A percentile compares a stretch with the other conserved stretches of the same genome.
Evolutionary conservation across 2,329 filamentous ascomycete species (phyloP).

Genomic region (Penicillium sp.): DNA sequence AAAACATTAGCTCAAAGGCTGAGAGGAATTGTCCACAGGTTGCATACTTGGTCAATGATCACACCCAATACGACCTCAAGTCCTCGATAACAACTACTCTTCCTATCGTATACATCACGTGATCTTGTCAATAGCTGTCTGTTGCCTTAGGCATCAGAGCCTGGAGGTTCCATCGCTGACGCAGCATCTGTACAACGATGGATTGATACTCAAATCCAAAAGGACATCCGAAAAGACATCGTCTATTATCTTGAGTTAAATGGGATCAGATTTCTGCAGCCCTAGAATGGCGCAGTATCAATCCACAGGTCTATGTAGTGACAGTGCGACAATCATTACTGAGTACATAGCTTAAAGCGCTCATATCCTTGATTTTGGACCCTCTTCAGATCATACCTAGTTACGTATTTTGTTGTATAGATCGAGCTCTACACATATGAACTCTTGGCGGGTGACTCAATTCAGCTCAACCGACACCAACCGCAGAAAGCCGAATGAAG

Average conservation of each 20-base stretch:
- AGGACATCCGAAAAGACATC: no score
- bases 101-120: neutral
- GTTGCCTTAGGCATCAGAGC: neutral
- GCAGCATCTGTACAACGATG: no score
- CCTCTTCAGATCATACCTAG: neutral
- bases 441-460: neutral
- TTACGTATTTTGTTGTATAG: neutral
- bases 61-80: neutral
- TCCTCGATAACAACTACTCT: neutral
- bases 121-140: neutral
- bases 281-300: neutral
- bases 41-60: neutral
- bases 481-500: constrained; percentile 5
- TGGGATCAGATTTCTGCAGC: neutral
- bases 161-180: neutral
- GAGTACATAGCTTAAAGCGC: neutral
- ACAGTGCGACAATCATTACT: neutral
- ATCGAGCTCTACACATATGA: constrained; percentile 9
- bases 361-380: no score
- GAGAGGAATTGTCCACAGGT: neutral
- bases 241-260: neutral
- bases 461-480: constrained; percentile 7
- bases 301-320: neutral
- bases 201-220: no score
- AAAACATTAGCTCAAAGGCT: neutral